A percentile compares a stretch with the other conserved stretches of the same genome.
Evolutionary conservation across 441 rosid species (phyloP).

Genomic region (Gossypium aridum): DNA sequence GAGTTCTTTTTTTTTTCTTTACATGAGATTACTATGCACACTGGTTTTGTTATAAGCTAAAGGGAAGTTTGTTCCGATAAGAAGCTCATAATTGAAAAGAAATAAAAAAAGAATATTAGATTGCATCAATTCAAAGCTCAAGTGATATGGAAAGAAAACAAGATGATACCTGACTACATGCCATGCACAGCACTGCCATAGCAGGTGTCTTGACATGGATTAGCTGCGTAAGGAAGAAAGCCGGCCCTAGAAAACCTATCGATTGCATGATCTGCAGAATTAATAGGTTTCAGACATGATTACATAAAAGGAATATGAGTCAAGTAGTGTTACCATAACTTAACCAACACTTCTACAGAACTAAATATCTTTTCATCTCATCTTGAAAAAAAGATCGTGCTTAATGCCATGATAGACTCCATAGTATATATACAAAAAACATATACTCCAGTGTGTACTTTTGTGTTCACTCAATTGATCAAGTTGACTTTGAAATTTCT

Average conservation of each 20-base stretch:
- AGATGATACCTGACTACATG: constrained; percentile 85
- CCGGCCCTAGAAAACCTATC: constrained; percentile 91
- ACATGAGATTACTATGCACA: not conserved
- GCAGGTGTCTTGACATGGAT: constrained; percentile 84
- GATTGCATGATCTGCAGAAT: constrained; percentile 90
- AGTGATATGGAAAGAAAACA: constrained; percentile 4
- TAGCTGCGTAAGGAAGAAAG: constrained; percentile 84
- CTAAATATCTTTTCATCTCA: not conserved
- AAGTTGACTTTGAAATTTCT: not conserved
- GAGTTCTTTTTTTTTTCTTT: not conserved
- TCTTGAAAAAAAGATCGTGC: not conserved
- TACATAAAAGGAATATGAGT: not conserved
- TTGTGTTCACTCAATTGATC: not conserved
- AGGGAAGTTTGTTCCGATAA: not conserved
- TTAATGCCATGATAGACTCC: not conserved
- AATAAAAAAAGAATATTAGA: constrained; percentile 1
- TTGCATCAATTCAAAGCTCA: not conserved
- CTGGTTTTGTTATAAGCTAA: not conserved
- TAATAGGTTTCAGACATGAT: constrained; percentile 16
- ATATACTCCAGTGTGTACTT: not conserved
- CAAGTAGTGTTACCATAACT: not conserved
- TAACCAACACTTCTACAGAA: not conserved
- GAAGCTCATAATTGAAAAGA: not conserved
- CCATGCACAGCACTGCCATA: constrained; percentile 97
- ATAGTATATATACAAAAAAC: not conserved